A percentile compares a stretch with the other conserved stretches of the same genome.
Evolutionary conservation across 2,329 filamentous ascomycete species (phyloP).

Genomic region (Phyllosticta citriasiana): DNA sequence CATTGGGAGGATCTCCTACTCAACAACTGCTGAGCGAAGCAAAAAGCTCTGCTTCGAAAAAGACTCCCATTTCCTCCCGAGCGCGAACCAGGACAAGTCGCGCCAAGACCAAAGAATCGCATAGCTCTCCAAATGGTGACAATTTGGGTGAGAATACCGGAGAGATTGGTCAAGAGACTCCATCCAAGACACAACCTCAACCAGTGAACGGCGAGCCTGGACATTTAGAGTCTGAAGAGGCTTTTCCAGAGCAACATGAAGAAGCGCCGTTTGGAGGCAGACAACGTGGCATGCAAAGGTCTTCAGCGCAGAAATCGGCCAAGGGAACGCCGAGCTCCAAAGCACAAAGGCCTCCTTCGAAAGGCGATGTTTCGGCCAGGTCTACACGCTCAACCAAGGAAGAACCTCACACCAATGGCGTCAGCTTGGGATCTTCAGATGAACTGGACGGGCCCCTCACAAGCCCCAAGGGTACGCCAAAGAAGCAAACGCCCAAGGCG

Average conservation of each 20-base stretch:
- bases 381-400: slow-evolving; percentile 13
- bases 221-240: neutral
- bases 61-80: neutral
- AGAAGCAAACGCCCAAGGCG: slow-evolving; percentile 6
- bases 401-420: slow-evolving; percentile 8
- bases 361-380: slow-evolving; percentile 6
- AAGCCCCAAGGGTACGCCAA: slow-evolving; percentile 12
- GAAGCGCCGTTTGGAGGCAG: neutral
- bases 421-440: neutral
- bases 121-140: neutral
- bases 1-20: slow-evolving; percentile 15
- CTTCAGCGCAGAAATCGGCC: neutral
- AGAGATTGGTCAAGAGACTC: neutral
- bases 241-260: neutral
- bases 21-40: slow-evolving; percentile 13
- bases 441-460: slow-evolving; percentile 10
- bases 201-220: neutral
- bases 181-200: neutral
- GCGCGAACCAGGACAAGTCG: neutral
- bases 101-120: neutral
- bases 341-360: neutral
- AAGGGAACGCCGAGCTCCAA: neutral
- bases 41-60: slow-evolving; percentile 15
- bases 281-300: neutral
- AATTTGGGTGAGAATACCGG: neutral